Base-by-base conservation (phyloP, 2,329 filamentous ascomycete species). In the Arthroderma uncinatum region DNA sequence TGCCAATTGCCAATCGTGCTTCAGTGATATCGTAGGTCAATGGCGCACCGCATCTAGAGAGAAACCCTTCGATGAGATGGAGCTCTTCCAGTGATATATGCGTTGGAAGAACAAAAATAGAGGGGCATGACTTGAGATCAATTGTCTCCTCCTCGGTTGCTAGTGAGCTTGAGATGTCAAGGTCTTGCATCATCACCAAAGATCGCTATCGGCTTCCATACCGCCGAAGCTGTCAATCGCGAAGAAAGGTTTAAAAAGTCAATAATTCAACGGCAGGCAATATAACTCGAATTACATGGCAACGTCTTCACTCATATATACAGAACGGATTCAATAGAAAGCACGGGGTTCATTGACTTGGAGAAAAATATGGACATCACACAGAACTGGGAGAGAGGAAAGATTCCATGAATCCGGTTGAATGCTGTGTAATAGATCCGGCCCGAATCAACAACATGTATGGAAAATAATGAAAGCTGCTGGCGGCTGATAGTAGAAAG, bases 1-100 rank as follows among this genome's bases (percentile, higher is more conserved):
- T 88, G 1, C 87, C 89, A 30, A 97, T 68, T 1, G 95, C 76
- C 2, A 96, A 70, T 3, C 80, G 77, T 0, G 89, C 89, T 69
- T 92, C 86, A 12, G 77, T 75, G 55, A 86, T 75, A 68, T 92
- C 81, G 58, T 85, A 84, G 0, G 88, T 91, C 55, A 93, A 68
- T 0, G 77, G 78, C 4, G 80, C 82, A 55, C 73, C 73, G 55
- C 72, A 69, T 5, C 70, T 66, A 2, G 79, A 75, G 8, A 94
- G 79, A 21, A 78, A 78, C 25, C 83, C 79, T 67, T 90, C 85
- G 12, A 89, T 68, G 33, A 78, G 70, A 53, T 84, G 80, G 8
- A 87, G 74, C 61, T 86, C 80, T 5, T 84, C 78, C 0, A 80
- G 71, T 1, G 78, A 73, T 28, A 95, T 76, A 66, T 89, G 86